Base-by-base conservation (phyloP, 2,329 filamentous ascomycete genomes). In the Aspergillus versicolor region DNA sequence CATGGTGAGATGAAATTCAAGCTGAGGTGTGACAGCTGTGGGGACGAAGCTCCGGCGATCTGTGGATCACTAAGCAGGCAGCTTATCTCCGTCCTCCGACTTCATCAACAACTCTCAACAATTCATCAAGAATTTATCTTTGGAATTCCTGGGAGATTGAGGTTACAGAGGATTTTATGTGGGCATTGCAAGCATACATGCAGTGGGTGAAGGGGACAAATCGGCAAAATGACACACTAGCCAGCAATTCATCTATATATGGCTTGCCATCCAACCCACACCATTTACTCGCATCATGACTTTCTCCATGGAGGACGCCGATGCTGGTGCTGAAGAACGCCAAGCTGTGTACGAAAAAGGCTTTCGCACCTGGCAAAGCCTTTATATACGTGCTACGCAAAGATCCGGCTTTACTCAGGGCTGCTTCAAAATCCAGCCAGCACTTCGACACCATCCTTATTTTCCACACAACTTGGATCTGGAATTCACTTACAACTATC, bases 401-500 rank as follows among this genome's bases (percentile, higher is more conserved):
- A 27, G 2, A 43, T 43, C 52, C 19, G 38, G 22, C 44, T 38
- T 55, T 43, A 38, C 52, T 13, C 3, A 32, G 17, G 44, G 17
- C 22, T 55, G 52, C 37, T 49, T 55, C 9, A 17, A 55, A 17
- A 22, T 54, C 43, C 52, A 55, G 52, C 38, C 37, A 49, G 38
- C 37, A 43, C 37, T 55, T 42, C 37, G 24, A 44, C n/a, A 49
- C 24, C 27, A 38, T n/a, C 52, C 45, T 49, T 24, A 49, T 8
- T 55, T 55, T 27, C 52, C 52, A 24, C 17, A 17, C 37, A n/a
- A 49, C 30, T 43, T 55, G 38, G 19, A 55, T 43, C 44, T 55
- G 22, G 24, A 49, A 27, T 22, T 40, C 9, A 41, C 46, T 27
- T 32, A 51, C 21, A 34, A 19, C 4, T 15, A 45, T 45, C 30